These are phyloP conservation scores for Rhodotorula sp. DNA, from an alignment of 1,284 basidiomycete genomes.

Conservation along the genomic window DNA sequence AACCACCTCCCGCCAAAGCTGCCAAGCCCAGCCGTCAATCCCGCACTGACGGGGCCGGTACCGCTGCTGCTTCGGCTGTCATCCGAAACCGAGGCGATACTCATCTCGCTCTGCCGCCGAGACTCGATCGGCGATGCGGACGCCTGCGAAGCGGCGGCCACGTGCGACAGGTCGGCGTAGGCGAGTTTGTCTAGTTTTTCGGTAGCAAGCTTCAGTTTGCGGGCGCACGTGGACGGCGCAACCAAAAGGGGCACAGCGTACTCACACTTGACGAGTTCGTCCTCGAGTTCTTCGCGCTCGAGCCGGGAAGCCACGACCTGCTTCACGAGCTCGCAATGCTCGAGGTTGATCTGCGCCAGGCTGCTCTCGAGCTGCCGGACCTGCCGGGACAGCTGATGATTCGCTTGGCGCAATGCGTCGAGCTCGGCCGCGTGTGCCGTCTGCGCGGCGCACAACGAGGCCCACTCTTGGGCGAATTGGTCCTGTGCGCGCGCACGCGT, in stretches of 20 bases:
- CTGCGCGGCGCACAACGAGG: slow-evolving; percentile 64
- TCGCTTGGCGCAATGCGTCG: slow-evolving; percentile 72
- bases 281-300: slow-evolving; percentile 83
- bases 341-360: slow-evolving; percentile 71
- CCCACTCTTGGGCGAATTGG: slow-evolving; percentile 80
- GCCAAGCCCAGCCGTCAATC: neutral
- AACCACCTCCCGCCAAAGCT: slow-evolving; percentile 8
- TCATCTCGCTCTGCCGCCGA: slow-evolving; percentile 20
- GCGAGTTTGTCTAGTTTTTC: slow-evolving; percentile 36
- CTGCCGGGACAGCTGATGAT: slow-evolving; percentile 71
- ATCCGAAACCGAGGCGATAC: slow-evolving; percentile 9
- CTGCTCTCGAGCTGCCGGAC: slow-evolving; percentile 77
- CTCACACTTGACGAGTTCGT: slow-evolving; percentile 73
- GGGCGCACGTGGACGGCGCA: neutral
- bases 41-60: neutral
- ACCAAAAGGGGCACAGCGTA: neutral
- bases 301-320: slow-evolving; percentile 82
- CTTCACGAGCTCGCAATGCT: slow-evolving; percentile 69
- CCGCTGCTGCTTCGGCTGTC: neutral
- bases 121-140: slow-evolving; percentile 20
- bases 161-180: slow-evolving; percentile 32
- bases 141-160: slow-evolving; percentile 15
- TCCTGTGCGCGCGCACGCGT: slow-evolving; percentile 53
- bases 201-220: neutral
- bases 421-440: slow-evolving; percentile 77